Conservation (phyloP, 495 filamentous ascomycete genomes). For the Hypoxylon trugodes region DNA sequence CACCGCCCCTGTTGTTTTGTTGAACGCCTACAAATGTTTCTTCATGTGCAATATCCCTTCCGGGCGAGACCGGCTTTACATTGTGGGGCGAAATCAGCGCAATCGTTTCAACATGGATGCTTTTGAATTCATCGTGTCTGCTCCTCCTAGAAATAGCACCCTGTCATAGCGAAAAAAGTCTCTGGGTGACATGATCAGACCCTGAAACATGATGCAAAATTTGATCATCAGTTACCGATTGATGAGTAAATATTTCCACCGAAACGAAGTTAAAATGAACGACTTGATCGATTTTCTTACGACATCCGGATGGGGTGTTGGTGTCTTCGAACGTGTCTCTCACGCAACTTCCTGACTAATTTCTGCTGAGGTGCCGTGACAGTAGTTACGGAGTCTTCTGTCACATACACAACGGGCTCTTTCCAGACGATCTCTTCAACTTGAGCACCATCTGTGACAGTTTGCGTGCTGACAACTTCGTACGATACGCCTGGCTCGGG, state of each 20-base stretch:
- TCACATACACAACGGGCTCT: conserved; percentile 56
- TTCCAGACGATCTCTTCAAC: conserved; percentile 56
- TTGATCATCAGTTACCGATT: conserved; percentile 22
- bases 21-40: conserved; percentile 24
- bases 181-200: conserved; percentile 38
- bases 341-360: conserved; percentile 20
- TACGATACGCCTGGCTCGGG: conserved; percentile 42
- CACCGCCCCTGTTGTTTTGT: neutral
- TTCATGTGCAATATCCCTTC: conserved; percentile 38
- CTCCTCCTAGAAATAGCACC: conserved; percentile 31
- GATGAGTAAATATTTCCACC: conserved; percentile 40
- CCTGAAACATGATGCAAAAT: conserved; percentile 41
- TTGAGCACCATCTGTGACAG: conserved; percentile 48
- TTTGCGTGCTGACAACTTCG: conserved; percentile 53
- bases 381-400: conserved; percentile 44
- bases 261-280: conserved; percentile 37
- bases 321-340: conserved; percentile 30
- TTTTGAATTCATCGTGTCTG: conserved; percentile 32
- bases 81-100: conserved; percentile 8
- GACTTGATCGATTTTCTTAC: conserved; percentile 9
- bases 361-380: conserved; percentile 40
- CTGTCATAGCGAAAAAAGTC: conserved; percentile 38
- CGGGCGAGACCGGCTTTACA: conserved; percentile 5
- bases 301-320: conserved; percentile 34
- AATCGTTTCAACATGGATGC: conserved; percentile 21